phyloP scores from a whole-genome alignment of 805 yeast species.

The Lachancea sp. region DNA sequence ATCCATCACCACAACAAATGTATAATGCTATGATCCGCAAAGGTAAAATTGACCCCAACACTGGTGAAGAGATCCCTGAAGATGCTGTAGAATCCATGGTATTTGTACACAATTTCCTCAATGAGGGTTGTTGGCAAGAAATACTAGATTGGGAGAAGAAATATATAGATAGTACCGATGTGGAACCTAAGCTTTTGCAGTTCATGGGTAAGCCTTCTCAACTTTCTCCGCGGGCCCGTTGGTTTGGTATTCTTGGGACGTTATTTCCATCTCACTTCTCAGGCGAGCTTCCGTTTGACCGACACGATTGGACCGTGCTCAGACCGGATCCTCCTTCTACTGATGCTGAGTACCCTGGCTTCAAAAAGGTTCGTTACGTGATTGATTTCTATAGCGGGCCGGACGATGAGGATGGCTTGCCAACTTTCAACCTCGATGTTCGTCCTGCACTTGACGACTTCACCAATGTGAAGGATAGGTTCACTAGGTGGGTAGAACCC shows the following conservation, averaged over 20 bases:
- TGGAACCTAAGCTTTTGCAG: conserved; percentile 69
- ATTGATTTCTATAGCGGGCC: conserved; percentile 97
- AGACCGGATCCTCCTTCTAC: conserved; percentile 43
- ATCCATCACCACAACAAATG: conserved; percentile 99
- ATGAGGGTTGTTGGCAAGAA: conserved; percentile 97
- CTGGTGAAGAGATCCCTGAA: conserved; percentile 75
- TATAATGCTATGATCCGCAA: conserved; percentile 94
- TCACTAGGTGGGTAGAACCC: conserved; percentile 60
- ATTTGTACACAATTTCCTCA: conserved; percentile 88
- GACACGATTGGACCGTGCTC: conserved; percentile 97
- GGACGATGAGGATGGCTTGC: conserved; percentile 82
- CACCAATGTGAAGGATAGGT: conserved; percentile 59
- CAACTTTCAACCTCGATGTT: conserved; percentile 87
- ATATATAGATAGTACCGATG: conserved; percentile 47
- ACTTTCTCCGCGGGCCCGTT: conserved; percentile 75
- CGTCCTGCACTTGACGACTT: conserved; percentile 85
- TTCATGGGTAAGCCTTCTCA: conserved; percentile 93
- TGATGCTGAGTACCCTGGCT: conserved; percentile 35
- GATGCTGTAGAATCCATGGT: conserved; percentile 97
- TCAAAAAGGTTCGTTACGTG: conserved; percentile 79
- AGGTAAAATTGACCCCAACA: conserved; percentile 51
- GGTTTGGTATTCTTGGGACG: conserved; percentile 58
- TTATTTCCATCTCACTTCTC: conserved; percentile 68
- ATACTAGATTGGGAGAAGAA: conserved; percentile 86
- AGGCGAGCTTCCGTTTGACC: conserved; percentile 85